These are phyloP conservation scores for Nicotiana benthamiana DNA, from an alignment of 257 asterid species.

Conservation along the genomic window DNA sequence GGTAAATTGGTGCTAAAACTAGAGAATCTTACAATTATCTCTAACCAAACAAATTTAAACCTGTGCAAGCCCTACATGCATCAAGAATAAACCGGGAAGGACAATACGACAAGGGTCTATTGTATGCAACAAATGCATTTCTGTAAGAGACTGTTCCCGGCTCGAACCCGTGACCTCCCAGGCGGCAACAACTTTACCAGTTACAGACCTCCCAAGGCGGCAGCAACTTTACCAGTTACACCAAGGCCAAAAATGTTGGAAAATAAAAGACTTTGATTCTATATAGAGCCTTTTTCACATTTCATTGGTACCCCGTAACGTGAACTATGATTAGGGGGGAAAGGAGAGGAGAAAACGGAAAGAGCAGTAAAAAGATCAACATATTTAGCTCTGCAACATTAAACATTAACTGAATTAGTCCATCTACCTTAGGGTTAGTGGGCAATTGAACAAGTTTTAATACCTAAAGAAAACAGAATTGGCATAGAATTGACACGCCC, in stretches of 20 bases:
- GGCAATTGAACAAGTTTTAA: neutral
- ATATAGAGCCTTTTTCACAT: neutral
- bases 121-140: no score
- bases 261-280: neutral
- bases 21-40: neutral
- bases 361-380: neutral
- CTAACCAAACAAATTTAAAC: neutral
- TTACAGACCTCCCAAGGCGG: no score
- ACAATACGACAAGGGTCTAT: no score
- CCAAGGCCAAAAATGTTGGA: neutral
- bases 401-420: neutral
- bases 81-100: neutral
- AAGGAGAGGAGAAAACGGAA: neutral
- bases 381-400: neutral
- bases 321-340: neutral
- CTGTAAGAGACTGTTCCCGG: no score
- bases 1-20: neutral
- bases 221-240: no score
- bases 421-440: neutral
- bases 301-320: neutral
- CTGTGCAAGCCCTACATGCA: neutral
- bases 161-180: no score
- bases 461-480: neutral
- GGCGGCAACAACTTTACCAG: no score
- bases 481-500: slow-evolving; percentile 3